Evolutionary conservation across 441 rosid species (phyloP), one percentile per base, ranked within the genome.

Genomic region (Dalechampia spathulata): DNA sequence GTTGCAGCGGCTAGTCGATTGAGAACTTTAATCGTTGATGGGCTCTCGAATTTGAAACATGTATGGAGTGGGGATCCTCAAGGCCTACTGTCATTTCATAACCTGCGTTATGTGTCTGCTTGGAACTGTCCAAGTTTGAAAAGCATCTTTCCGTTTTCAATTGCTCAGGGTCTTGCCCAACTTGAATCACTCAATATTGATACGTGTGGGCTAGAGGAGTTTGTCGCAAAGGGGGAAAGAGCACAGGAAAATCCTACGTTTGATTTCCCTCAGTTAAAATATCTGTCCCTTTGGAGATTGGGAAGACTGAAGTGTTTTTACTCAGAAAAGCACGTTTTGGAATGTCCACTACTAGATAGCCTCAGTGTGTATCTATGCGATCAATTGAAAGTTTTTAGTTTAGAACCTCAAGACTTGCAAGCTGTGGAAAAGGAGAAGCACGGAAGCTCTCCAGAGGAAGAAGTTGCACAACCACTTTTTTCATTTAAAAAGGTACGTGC

Each of bases 111-210:
- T 0, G 37, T 68, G 4, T 0, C 4, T 13, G 49, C 53, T 38
- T 6, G 0, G 0, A 7, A 22, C 1, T 73, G 78, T 56, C 13
- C 34, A 6, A 34, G 46, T 27, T 54, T 59, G 49, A 56, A 45
- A 17, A 40, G 51, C 34, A 45, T 76, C 0, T 64, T 76, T 26
- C 72, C 73, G 38, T 30, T 58, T 13, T 65, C 67, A n/a, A 27
- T 75, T 6, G 69, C 74, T 5, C 12, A 5, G 36, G 26, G 28
- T 26, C 61, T 69, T 59, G 16, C 3, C 13, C 57, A 60, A 8
- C 69, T 68, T 16, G 49, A 47, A 40, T 5, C 3, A 16, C 43
- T 66, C 5, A 4, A n/a, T 1, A 21, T 75, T 7, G 9, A 20
- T 16, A 0, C 0, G 12, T 63, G 71, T 57, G 68, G 53, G 11